Conservation (phyloP, 73 alveolate species). For the Paramecium caudatum region DNA sequence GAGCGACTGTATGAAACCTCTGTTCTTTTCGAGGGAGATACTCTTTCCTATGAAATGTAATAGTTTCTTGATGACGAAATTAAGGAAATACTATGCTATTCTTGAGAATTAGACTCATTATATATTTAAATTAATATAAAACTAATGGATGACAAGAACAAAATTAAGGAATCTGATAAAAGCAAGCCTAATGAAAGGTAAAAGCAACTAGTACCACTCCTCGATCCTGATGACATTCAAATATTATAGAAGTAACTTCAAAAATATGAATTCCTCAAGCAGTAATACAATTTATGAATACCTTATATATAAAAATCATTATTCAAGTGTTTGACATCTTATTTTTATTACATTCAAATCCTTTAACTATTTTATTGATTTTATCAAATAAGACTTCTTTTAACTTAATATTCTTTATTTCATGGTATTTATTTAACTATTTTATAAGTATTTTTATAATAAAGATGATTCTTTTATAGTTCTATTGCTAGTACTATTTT, state of each 20-base stretch:
- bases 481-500: conserved; percentile 6
- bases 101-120: conserved; percentile 45
- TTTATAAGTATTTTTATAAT: background rate
- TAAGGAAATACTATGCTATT: background rate
- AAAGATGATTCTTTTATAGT: background rate
- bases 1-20: conserved; percentile 18
- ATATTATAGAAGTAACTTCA: background rate
- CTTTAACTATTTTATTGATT: background rate
- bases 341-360: conserved; percentile 28
- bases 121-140: background rate
- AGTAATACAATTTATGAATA: conserved; percentile 18
- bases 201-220: background rate
- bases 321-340: conserved; percentile 48
- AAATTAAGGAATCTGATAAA: background rate
- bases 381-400: background rate
- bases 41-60: background rate
- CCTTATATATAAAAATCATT: no score
- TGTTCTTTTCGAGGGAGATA: background rate
- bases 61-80: conserved; percentile 6
- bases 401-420: background rate
- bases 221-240: background rate
- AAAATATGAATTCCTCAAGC: background rate
- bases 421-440: background rate
- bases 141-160: conserved; percentile 28
- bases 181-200: background rate